Evolutionary conservation across 2,329 filamentous ascomycete species (phyloP).

Genomic region (Scytalidium sp.): DNA sequence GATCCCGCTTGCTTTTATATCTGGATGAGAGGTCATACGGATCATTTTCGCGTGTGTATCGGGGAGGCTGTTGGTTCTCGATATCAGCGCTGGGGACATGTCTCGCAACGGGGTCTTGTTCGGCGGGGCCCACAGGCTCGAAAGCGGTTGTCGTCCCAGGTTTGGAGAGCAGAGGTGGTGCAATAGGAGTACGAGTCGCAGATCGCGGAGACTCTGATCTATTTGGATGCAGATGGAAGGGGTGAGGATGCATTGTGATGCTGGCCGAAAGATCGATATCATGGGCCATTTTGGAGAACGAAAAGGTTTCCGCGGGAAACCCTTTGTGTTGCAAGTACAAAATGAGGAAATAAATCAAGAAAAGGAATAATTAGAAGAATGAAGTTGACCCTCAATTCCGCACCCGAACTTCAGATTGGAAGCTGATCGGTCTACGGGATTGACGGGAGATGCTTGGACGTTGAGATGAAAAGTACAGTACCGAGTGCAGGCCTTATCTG

Average conservation of each 20-base stretch:
- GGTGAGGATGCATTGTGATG: conserved; percentile 29
- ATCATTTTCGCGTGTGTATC: conserved; percentile 56
- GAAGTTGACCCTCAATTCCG: background rate
- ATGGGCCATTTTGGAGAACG: conserved; percentile 16
- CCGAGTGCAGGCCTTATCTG: background rate
- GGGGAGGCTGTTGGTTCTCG: conserved; percentile 32
- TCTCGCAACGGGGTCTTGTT: conserved; percentile 24
- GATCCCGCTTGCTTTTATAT: conserved; percentile 75
- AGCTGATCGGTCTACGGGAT: no score
- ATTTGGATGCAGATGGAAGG: conserved; percentile 25
- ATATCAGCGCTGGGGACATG: conserved; percentile 33
- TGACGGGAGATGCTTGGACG: no score
- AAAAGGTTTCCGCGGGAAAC: background rate
- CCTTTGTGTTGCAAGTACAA: background rate
- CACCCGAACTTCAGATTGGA: background rate
- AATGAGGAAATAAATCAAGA: background rate
- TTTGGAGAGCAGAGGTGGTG: conserved; percentile 19
- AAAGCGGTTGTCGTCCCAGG: conserved; percentile 39
- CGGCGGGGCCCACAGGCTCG: conserved; percentile 24
- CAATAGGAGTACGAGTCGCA: conserved; percentile 22
- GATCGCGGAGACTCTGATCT: conserved; percentile 16
- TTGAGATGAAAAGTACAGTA: no score
- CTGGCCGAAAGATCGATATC: conserved; percentile 21
- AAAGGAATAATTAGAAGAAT: background rate
- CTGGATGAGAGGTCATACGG: conserved; percentile 76